These are phyloP conservation scores for Lactarius hatsudake DNA, from an alignment of 768 basidiomycete genomes.

Conservation along the genomic window DNA sequence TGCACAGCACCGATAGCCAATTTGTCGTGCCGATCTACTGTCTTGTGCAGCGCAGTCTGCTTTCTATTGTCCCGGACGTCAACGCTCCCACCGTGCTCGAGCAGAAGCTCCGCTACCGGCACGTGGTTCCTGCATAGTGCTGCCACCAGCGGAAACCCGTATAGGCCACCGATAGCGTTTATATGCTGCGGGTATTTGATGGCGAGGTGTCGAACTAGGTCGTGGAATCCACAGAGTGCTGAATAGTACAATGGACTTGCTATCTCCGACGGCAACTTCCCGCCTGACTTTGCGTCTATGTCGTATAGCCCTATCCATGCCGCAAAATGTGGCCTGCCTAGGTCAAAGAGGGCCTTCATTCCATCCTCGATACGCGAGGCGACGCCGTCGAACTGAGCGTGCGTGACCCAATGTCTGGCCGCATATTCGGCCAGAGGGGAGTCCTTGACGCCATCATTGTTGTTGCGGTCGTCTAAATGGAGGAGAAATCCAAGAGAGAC, in stretches of 20 bases:
- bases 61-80: background rate
- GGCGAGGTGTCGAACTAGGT: background rate
- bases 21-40: background rate
- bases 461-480: background rate
- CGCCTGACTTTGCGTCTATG: background rate
- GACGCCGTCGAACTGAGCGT: background rate
- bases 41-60: background rate
- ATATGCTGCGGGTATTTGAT: slow-evolving; percentile 2
- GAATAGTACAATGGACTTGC: slow-evolving; percentile 1
- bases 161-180: background rate
- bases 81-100: background rate
- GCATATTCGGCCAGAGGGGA: background rate
- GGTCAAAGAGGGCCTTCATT: background rate
- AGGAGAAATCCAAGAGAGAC: background rate
- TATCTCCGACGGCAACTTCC: background rate
- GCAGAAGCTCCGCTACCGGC: background rate
- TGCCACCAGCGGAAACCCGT: background rate
- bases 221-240: background rate
- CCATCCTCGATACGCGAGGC: background rate
- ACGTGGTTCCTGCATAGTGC: background rate
- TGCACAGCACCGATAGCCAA: background rate
- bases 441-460: background rate
- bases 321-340: background rate
- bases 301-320: background rate
- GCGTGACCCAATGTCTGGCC: background rate